phyloP scores from a whole-genome alignment of 2,329 filamentous ascomycete species.

The Trichoderma lentiforme region DNA sequence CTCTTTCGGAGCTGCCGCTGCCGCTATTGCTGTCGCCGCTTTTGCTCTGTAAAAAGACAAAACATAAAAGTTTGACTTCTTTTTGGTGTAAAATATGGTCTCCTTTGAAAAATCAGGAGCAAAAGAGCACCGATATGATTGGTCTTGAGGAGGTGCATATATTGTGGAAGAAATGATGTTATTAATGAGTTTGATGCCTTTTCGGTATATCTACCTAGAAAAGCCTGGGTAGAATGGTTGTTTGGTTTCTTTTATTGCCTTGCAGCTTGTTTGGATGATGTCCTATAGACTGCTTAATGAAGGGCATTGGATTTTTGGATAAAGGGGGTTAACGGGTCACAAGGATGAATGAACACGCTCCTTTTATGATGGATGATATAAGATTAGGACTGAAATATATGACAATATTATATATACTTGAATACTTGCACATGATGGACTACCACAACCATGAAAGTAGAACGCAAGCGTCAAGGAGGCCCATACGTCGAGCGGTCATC shows the following conservation, averaged over 20 bases:
- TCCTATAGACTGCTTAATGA: background rate
- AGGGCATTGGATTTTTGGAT: background rate
- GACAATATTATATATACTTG: background rate
- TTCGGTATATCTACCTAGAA: background rate
- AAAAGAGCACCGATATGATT: background rate
- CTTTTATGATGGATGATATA: background rate
- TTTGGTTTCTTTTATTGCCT: background rate
- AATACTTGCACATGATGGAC: background rate
- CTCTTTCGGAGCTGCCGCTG: slow-evolving; percentile 31
- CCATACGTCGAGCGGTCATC: background rate
- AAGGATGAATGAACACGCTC: slow-evolving; percentile 8
- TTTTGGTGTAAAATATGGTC: background rate
- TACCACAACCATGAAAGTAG: background rate
- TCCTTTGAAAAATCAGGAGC: background rate
- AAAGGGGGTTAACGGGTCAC: background rate
- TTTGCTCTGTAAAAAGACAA: slow-evolving; percentile 28
- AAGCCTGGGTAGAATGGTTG: background rate
- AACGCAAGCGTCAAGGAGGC: background rate
- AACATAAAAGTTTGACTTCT: background rate
- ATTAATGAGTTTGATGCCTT: background rate
- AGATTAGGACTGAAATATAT: background rate
- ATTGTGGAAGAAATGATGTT: background rate
- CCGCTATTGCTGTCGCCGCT: slow-evolving; percentile 31
- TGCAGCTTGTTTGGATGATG: background rate
- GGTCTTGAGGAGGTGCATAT: background rate